Percentiles rank a stretch among this genome's conserved stretches.
phyloP scores from a whole-genome alignment of 371 early-diverging fungal genomes.

The Syncephalastrum monosporum region DNA sequence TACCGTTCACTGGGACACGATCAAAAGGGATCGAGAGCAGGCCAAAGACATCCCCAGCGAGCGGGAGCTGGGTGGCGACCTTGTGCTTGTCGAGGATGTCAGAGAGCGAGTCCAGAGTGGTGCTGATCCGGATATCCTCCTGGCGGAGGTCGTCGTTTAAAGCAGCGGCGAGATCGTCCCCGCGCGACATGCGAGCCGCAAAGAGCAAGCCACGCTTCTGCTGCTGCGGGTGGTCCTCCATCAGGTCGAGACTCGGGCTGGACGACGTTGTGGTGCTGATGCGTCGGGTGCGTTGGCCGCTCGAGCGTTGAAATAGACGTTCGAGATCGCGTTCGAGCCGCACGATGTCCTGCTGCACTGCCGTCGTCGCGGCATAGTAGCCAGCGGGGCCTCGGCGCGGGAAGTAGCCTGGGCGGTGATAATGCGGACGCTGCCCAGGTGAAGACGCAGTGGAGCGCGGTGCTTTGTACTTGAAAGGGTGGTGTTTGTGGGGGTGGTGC shows the following conservation, averaged over 20 bases:
- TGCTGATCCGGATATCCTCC: constrained; percentile 11
- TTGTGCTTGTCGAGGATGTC: constrained; percentile 35
- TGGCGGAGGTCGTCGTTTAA: not conserved
- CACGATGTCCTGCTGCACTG: constrained; percentile 47
- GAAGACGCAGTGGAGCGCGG: constrained; percentile 23
- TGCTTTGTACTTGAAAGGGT: constrained; percentile 12
- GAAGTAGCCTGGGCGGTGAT: constrained; percentile 2
- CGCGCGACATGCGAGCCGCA: too few relatives aligned
- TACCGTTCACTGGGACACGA: constrained; percentile 27
- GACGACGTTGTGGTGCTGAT: too few relatives aligned
- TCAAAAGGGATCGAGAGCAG: constrained; percentile 36
- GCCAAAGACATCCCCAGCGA: constrained; percentile 32
- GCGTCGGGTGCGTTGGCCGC: constrained; percentile 1
- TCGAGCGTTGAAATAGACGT: constrained; percentile 24
- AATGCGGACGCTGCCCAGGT: not conserved
- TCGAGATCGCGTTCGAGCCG: constrained; percentile 40
- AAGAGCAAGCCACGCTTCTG: too few relatives aligned
- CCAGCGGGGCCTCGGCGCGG: constrained; percentile 21
- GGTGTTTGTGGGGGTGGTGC: constrained; percentile 1
- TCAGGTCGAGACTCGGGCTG: too few relatives aligned
- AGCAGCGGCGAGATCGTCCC: too few relatives aligned
- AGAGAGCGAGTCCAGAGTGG: constrained; percentile 21
- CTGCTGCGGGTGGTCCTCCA: too few relatives aligned
- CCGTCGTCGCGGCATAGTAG: constrained; percentile 40
- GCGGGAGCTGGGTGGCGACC: constrained; percentile 36